Evolutionary conservation across 306 rosid genomes (phyloP).

Genomic region (Prosopis cineraria): DNA sequence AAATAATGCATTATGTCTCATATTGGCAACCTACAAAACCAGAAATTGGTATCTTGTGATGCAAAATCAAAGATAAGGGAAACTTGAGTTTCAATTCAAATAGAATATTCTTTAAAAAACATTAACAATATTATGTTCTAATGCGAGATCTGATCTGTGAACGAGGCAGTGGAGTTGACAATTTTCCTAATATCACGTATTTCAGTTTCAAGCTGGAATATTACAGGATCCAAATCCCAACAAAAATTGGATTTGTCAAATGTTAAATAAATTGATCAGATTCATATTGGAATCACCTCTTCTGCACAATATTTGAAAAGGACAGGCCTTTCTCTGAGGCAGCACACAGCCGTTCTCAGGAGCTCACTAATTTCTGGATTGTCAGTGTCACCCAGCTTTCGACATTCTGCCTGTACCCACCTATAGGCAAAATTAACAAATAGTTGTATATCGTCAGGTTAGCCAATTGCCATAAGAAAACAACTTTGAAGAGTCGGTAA

Average conservation of each 20-base stretch:
- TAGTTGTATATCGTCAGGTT: slow-evolving; percentile 34
- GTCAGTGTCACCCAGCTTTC: slow-evolving; percentile 87
- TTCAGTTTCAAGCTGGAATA: slow-evolving; percentile 25
- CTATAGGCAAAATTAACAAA: slow-evolving; percentile 47
- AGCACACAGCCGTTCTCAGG: slow-evolving; percentile 82
- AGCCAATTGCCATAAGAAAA: slow-evolving; percentile 22
- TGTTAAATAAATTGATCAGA: slow-evolving; percentile 24
- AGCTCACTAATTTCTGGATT: slow-evolving; percentile 92
- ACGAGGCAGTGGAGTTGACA: slow-evolving; percentile 29
- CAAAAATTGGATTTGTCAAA: slow-evolving; percentile 17
- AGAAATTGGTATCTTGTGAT: slow-evolving; percentile 21
- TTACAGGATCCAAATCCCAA: slow-evolving; percentile 12
- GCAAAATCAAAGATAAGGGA: slow-evolving; percentile 20
- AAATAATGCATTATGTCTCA: slow-evolving; percentile 96
- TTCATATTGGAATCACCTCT: slow-evolving; percentile 63
- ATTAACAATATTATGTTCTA: slow-evolving; percentile 7
- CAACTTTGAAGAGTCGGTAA: slow-evolving; percentile 6
- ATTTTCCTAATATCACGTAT: slow-evolving; percentile 22
- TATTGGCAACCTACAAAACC: slow-evolving; percentile 81
- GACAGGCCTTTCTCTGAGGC: slow-evolving; percentile 91
- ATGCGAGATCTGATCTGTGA: slow-evolving; percentile 13
- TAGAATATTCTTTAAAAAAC: slow-evolving; percentile 27
- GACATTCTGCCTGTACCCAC: slow-evolving; percentile 99
- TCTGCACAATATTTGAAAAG: slow-evolving; percentile 99
- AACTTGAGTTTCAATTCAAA: slow-evolving; percentile 33